These are phyloP conservation scores for Handroanthus guayacan DNA, from an alignment of 257 asterid genomes.

Conservation along the genomic window DNA sequence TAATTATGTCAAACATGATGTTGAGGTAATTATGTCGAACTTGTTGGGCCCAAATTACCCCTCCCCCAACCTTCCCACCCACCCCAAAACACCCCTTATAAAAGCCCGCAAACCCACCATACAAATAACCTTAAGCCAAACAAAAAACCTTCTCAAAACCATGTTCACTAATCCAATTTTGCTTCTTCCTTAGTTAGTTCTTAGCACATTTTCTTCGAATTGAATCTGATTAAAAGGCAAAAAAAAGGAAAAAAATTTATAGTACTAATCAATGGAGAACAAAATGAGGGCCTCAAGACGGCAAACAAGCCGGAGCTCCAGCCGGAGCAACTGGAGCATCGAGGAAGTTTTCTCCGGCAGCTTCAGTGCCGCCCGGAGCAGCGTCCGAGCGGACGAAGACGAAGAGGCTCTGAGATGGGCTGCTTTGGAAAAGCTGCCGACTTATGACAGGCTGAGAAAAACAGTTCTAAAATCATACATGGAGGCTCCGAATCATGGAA, in stretches of 20 bases:
- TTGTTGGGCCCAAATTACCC: too few relatives aligned
- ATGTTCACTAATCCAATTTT: not conserved
- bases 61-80: too few relatives aligned
- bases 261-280: constrained; percentile 39
- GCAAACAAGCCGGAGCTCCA: constrained; percentile 50
- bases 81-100: not conserved
- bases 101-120: not conserved
- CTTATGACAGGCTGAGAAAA: constrained; percentile 75
- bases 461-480: constrained; percentile 55
- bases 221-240: too few relatives aligned
- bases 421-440: constrained; percentile 84
- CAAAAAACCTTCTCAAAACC: too few relatives aligned
- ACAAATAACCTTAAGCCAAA: too few relatives aligned
- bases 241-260: not conserved
- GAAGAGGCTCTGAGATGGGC: constrained; percentile 95
- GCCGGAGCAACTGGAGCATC: constrained; percentile 49
- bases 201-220: constrained; percentile 4
- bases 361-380: constrained; percentile 41
- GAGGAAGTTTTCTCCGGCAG: constrained; percentile 58
- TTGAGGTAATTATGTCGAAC: too few relatives aligned
- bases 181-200: not conserved
- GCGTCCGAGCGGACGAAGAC: constrained; percentile 67
- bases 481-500: constrained; percentile 44
- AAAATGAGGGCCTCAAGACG: constrained; percentile 43
- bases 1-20: too few relatives aligned